These are phyloP conservation scores for Porogramme epimiltina DNA, from an alignment of 1,284 basidiomycete species.

Conservation along the genomic window DNA sequence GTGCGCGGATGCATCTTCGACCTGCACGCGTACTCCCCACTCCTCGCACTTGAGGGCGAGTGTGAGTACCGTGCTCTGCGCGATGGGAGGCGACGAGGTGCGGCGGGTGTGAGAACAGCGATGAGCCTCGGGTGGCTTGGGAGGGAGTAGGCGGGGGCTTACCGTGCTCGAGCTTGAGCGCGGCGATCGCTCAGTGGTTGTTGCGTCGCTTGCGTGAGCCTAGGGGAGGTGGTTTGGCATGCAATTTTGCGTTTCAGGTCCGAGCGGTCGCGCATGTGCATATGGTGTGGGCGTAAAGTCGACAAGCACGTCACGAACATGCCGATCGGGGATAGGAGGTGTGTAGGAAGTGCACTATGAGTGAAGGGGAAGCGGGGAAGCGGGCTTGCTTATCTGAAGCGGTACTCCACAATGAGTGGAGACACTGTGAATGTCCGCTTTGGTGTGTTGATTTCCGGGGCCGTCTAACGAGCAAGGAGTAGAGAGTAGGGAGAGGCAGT, in stretches of 20 bases:
- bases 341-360: too few species aligned
- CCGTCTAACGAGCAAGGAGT: too few species aligned
- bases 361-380: too few species aligned
- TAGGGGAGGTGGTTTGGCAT: slow-evolving; percentile 34
- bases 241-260: background rate
- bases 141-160: slow-evolving; percentile 18
- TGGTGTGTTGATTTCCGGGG: too few species aligned
- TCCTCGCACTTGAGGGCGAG: slow-evolving; percentile 61
- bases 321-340: too few species aligned
- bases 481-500: too few species aligned
- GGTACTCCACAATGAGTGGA: too few species aligned
- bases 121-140: background rate
- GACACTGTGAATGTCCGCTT: too few species aligned
- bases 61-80: slow-evolving; percentile 51
- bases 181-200: slow-evolving; percentile 86
- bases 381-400: too few species aligned
- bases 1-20: slow-evolving; percentile 65
- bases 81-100: background rate
- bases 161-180: slow-evolving; percentile 81
- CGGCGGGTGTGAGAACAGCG: background rate
- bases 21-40: slow-evolving; percentile 76
- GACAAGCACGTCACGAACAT: too few species aligned
- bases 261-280: too few species aligned
- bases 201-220: slow-evolving; percentile 92
- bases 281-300: too few species aligned